Percentiles rank a stretch among this genome's conserved stretches.
phyloP scores from a whole-genome alignment of 164 flowering plant genomes.

The Taxillus chinensis region DNA sequence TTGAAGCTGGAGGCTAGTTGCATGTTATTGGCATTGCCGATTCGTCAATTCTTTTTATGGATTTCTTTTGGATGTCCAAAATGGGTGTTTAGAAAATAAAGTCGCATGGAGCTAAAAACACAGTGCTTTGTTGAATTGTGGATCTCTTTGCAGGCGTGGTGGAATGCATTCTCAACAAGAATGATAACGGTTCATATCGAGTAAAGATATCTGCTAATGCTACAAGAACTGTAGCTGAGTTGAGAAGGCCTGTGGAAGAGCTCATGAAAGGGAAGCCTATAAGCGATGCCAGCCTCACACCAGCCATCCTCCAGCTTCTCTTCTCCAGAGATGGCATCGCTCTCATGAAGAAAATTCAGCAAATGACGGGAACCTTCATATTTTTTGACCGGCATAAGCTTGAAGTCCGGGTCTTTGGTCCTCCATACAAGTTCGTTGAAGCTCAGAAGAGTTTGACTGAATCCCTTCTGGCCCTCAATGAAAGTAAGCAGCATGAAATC shows the following conservation, averaged over 20 bases:
- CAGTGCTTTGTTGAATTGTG: no score
- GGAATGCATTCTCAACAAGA: slow-evolving; percentile 36
- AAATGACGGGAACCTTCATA: slow-evolving; percentile 59
- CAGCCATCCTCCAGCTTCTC: slow-evolving; percentile 45
- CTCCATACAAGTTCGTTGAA: slow-evolving; percentile 25
- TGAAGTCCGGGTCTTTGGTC: slow-evolving; percentile 55
- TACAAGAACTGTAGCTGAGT: slow-evolving; percentile 70
- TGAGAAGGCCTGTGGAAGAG: slow-evolving; percentile 70
- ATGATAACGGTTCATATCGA: slow-evolving; percentile 58
- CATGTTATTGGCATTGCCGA: no score
- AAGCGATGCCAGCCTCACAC: slow-evolving; percentile 43
- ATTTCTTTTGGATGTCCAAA: no score
- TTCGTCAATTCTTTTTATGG: no score
- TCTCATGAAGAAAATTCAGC: slow-evolving; percentile 46
- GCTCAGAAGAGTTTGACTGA: slow-evolving; percentile 48
- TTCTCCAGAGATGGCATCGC: slow-evolving; percentile 52
- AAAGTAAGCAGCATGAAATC: slow-evolving; percentile 54
- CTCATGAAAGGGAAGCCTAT: slow-evolving; percentile 67
- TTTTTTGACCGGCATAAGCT: slow-evolving; percentile 47
- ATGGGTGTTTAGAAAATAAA: no score
- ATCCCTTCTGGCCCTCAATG: slow-evolving; percentile 47
- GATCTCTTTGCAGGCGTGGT: slow-evolving; percentile 42
- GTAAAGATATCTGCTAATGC: slow-evolving; percentile 77
- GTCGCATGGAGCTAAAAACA: no score
- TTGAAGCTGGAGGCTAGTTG: no score